Evolutionary conservation across 169 alveolate species (phyloP), one percentile per base, ranked within the genome.

Genomic region (Miamiensis avidus): DNA sequence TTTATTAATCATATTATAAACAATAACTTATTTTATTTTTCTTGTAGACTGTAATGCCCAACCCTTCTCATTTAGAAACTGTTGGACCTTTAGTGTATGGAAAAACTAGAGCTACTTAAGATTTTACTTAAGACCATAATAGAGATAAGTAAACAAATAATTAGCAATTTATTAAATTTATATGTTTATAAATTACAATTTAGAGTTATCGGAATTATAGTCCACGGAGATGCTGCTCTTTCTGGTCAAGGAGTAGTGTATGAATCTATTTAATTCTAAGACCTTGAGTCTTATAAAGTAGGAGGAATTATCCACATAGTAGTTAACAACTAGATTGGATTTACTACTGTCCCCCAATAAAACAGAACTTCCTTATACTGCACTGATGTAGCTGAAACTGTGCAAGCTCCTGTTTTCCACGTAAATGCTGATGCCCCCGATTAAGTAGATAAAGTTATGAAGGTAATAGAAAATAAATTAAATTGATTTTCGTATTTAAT

Each of bases 221-320:
- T 98, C 25, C 99, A 98, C 91, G 99, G 99, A 34, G 99, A 98
- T 88, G 99, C 99, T 1, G 97, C 99, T 26, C 87, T 98, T 65
- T 95, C 99, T 32, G 99, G 99, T 15, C 97, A 98, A 90, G 99
- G 99, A 25, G 96, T 98, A 29, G 99, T 97, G 11, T 97, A 96
- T 89, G 99, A 98, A 85, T 94, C 99, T 0, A 86, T 97, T 31
- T 98, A 98, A 88, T 96, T 98, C 99, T 89, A 96, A 0, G 95
- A 95, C 49, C 84, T 98, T 29, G 96, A 97, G 26, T 95, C 96
- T 76, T 98, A 95, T 88, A 79, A 88, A 74, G 96, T 95, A 25
- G 99, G 99, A 31, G 99, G 99, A 29, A 95, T 98, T 29, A 94
- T 97, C 74, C 98, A 92, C 64, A 75, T 92, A 0, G 98, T 98